A percentile compares a stretch with the other conserved stretches of the same genome.
Conservation (phyloP, 2,329 filamentous ascomycete species). For the Arthrobotrys iridis region DNA sequence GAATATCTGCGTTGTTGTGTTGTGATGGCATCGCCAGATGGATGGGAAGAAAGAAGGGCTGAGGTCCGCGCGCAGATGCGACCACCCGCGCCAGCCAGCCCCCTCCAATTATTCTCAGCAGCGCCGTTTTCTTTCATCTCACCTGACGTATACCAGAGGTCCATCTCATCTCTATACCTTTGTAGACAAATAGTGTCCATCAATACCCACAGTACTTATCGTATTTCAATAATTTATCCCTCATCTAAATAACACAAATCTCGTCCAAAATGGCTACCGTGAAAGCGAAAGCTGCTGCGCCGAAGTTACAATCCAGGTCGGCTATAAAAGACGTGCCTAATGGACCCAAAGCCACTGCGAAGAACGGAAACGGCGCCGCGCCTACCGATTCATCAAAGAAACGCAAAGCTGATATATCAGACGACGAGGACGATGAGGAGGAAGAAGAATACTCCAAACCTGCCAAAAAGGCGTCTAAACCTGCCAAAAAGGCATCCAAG, state of each 20-base stretch:
- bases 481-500: conserved; percentile 26
- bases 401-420: conserved; percentile 55
- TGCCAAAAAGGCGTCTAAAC: conserved; percentile 27
- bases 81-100: conserved; percentile 46
- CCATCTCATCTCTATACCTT: not conserved
- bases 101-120: conserved; percentile 30
- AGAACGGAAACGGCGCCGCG: conserved; percentile 22
- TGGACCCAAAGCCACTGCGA: not conserved
- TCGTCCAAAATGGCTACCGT: conserved; percentile 16
- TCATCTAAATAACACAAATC: not conserved
- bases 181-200: too few species aligned
- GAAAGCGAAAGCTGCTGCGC: conserved; percentile 15
- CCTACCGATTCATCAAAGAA: conserved; percentile 25
- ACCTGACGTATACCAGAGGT: not conserved
- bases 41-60: not conserved
- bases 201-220: too few species aligned
- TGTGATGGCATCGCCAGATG: conserved; percentile 22
- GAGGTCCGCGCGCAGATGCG: conserved; percentile 2
- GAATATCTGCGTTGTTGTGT: conserved; percentile 33
- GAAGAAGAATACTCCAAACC: conserved; percentile 25
- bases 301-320: not conserved
- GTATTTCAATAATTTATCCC: not conserved
- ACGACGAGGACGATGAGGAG: conserved; percentile 56
- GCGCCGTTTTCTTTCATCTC: not conserved
- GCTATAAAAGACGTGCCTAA: conserved; percentile 8